Conservation (phyloP, 2,329 filamentous ascomycete species). For the Botrytis byssoidea region DNA sequence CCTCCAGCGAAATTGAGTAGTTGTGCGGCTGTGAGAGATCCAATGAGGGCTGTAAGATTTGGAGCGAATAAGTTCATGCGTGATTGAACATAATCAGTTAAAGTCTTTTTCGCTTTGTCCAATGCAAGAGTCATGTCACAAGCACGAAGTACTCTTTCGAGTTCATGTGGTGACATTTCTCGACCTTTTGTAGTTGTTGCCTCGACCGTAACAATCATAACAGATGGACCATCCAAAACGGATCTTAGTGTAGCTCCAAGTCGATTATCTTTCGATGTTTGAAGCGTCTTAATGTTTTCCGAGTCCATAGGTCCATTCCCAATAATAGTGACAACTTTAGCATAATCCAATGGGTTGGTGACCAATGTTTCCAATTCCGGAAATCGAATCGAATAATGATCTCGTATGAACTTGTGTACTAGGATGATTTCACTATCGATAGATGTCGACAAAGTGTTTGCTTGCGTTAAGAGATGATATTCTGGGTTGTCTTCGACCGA, state of each 20-base stretch:
- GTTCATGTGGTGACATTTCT: conserved; percentile 71
- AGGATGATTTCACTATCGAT: conserved; percentile 91
- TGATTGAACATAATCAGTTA: conserved; percentile 94
- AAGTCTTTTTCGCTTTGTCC: conserved; percentile 78
- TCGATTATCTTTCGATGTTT: conserved; percentile 74
- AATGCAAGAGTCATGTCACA: conserved; percentile 88
- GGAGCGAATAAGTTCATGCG: conserved; percentile 96
- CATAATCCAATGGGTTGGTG: conserved; percentile 89
- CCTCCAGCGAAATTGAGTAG: conserved; percentile 94
- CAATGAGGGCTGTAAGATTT: conserved; percentile 86
- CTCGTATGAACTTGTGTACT: conserved; percentile 93
- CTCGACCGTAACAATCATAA: conserved; percentile 96
- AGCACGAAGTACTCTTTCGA: conserved; percentile 70
- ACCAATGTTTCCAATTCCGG: conserved; percentile 89
- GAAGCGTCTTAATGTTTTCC: conserved; percentile 75
- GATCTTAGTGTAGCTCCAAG: conserved; percentile 72
- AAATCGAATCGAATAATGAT: conserved; percentile 92
- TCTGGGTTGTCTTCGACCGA: conserved; percentile 91
- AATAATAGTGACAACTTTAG: conserved; percentile 89
- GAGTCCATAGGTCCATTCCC: conserved; percentile 86
- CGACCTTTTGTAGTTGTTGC: conserved; percentile 85
- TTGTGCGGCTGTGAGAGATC: conserved; percentile 89
- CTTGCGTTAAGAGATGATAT: conserved; percentile 83
- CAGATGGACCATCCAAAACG: conserved; percentile 80
- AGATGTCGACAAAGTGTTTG: conserved; percentile 84